Conservation (phyloP, 148 eudicot species). For the Amaranthus hypochondriacus region DNA sequence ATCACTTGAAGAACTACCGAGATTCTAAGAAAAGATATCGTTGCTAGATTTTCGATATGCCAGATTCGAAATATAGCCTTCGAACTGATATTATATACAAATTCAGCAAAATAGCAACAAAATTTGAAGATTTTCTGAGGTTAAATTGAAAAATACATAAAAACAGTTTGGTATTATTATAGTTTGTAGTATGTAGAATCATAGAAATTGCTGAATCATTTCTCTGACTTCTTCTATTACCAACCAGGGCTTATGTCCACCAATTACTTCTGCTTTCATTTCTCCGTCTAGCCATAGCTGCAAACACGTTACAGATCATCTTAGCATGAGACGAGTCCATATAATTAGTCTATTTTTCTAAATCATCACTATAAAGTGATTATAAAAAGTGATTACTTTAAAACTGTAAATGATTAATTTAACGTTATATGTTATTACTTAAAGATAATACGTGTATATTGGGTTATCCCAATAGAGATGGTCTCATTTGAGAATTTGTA, state of each 20-base stretch:
- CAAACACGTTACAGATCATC: constrained; percentile 8
- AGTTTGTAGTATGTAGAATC: neutral
- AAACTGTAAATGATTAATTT: too few species aligned
- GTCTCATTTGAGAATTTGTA: neutral
- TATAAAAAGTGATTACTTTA: too few species aligned
- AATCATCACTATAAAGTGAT: too few species aligned
- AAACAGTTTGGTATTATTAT: neutral
- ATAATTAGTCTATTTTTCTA: too few species aligned
- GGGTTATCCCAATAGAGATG: too few species aligned
- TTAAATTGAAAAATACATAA: neutral
- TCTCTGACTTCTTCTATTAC: constrained; percentile 86
- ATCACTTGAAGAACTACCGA: too few species aligned
- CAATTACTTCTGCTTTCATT: constrained; percentile 92
- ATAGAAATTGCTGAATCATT: constrained; percentile 66
- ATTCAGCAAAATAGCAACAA: constrained; percentile 4
- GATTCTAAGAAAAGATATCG: too few species aligned
- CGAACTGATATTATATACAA: constrained; percentile 14
- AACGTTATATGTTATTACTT: too few species aligned
- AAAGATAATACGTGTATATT: too few species aligned
- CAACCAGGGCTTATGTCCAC: constrained; percentile 95
- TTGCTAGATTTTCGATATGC: neutral
- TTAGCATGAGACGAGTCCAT: too few species aligned
- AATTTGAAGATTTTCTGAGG: constrained; percentile 8
- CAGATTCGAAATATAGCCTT: constrained; percentile 11
- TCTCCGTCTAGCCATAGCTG: constrained; percentile 96